Base-by-base conservation (phyloP, 75 land plant genomes). In the Sequoia sempervirens region DNA sequence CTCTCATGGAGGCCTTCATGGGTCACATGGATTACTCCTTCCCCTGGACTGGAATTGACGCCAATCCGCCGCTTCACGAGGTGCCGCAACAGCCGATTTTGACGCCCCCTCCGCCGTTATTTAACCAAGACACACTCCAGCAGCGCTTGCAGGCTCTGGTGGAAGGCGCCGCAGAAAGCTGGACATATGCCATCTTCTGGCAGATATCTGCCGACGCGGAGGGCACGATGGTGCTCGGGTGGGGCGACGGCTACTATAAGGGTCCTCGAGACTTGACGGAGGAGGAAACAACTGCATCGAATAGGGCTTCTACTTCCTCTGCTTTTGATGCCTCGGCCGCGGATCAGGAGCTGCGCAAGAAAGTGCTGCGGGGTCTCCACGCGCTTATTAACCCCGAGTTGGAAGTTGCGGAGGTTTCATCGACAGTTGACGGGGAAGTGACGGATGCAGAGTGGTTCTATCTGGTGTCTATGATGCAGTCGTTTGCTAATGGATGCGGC, bases 401-500 rank as follows among this genome's bases (percentile, higher is more conserved):
- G 17, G 80, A 37, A 26, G 45, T 23, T 8, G 10, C 82, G 18
- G 92, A 89, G 38, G 90, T 82, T 26, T 86, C 90, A 5, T 0
- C 20, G 23, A n/a, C 80, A 40, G 34, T 79, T 20, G 80, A 79
- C 46, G 80, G 80, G 20, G 80, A 79, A 26, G 80, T 79, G 11
- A 79, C 80, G 47, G 80, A 79, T 41, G 37, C 3, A 8, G 98
- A 96, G 90, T 96, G 98, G 98, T 96, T 96, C 85, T 96, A 93
- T 84, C 86, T 96, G 38, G 90, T 96, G 30, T 96, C 98, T 43
- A 96, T 96, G 98, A 91, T 93, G n/a, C 93, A 94, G 82, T 90
- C 92, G n/a, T 96, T 96, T 83, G 83, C 85, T 15, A 88, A 82
- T 73, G 93, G 95, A 26, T 23, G 43, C 7, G 95, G 94, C 43